Evolutionary conservation across 2,329 filamentous ascomycete species (phyloP).

Genomic region (Leptographium wingfieldii): DNA sequence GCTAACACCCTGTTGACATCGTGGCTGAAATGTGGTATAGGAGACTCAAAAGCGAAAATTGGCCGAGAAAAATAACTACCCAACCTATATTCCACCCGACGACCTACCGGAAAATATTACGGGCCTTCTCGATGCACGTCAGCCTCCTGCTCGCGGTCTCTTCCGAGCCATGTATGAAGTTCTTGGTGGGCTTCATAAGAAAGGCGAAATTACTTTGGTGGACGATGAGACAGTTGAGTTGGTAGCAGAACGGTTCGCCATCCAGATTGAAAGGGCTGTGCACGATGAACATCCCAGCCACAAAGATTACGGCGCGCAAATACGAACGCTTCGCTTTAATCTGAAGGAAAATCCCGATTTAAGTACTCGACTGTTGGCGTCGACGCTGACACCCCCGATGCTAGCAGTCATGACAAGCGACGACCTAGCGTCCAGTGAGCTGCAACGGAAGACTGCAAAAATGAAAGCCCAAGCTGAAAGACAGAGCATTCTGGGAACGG

Average conservation of each 20-base stretch:
- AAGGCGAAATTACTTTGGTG: conserved; percentile 48
- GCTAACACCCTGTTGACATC: background rate
- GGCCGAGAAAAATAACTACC: conserved; percentile 25
- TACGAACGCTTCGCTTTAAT: conserved; percentile 71
- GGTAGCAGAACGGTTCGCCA: conserved; percentile 55
- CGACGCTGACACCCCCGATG: conserved; percentile 57
- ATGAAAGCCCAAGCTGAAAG: conserved; percentile 70
- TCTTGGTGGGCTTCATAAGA: conserved; percentile 54
- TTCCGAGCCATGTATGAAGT: conserved; percentile 55
- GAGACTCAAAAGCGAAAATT: conserved; percentile 42
- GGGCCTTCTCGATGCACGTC: conserved; percentile 50
- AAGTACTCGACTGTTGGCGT: conserved; percentile 60
- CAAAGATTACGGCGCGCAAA: conserved; percentile 46
- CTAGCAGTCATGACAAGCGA: conserved; percentile 81
- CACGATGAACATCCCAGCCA: conserved; percentile 40
- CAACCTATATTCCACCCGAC: conserved; percentile 34
- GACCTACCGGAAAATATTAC: conserved; percentile 38
- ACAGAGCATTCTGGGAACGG: conserved; percentile 70
- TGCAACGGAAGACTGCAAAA: conserved; percentile 63
- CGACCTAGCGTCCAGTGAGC: conserved; percentile 84
- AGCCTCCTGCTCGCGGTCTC: conserved; percentile 56
- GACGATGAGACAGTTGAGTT: conserved; percentile 50
- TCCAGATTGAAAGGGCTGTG: conserved; percentile 68
- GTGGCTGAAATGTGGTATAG: conserved; percentile 16
- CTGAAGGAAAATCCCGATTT: conserved; percentile 79